These are phyloP conservation scores for Pterocarpus santalinus DNA, from an alignment of 306 rosid species.

Conservation along the genomic window DNA sequence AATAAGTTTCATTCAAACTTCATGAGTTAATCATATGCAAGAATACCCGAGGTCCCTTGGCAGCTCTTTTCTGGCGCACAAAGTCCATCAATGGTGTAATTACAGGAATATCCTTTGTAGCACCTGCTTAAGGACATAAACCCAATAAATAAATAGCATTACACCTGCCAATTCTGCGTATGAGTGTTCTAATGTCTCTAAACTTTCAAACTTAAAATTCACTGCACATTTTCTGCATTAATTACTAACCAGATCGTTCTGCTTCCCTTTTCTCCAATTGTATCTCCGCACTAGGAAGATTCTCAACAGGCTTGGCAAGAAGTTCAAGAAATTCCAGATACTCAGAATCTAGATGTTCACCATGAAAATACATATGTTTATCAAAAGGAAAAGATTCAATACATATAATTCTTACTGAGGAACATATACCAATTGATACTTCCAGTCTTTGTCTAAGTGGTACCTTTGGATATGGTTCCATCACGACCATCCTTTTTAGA, in stretches of 20 bases:
- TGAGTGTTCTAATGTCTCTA: neutral
- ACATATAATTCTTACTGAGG: constrained; percentile 45
- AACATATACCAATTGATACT: constrained; percentile 21
- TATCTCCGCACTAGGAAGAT: constrained; percentile 87
- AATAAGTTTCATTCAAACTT: constrained; percentile 22
- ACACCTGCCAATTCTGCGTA: constrained; percentile 1
- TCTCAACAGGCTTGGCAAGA: constrained; percentile 76
- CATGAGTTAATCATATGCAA: constrained; percentile 6
- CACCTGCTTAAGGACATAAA: constrained; percentile 53
- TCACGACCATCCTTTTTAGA: constrained; percentile 76
- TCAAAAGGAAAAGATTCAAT: constrained; percentile 47
- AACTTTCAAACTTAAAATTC: constrained; percentile 1
- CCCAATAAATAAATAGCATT: neutral
- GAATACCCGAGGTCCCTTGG: constrained; percentile 77
- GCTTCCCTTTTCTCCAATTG: constrained; percentile 86
- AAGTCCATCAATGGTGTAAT: constrained; percentile 87
- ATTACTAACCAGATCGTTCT: constrained; percentile 70
- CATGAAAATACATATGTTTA: constrained; percentile 57
- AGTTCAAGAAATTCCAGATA: constrained; percentile 79
- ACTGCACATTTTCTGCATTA: constrained; percentile 18
- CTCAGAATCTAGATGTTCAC: constrained; percentile 74
- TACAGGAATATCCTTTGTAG: constrained; percentile 66
- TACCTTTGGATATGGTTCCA: constrained; percentile 77
- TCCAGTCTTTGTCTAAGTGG: constrained; percentile 13
- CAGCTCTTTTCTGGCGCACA: constrained; percentile 83